Percentiles rank a stretch among this genome's conserved stretches.
These are phyloP conservation scores for Silene noctiflora DNA, from an alignment of 179 eudicot genomes.

Conservation along the genomic window DNA sequence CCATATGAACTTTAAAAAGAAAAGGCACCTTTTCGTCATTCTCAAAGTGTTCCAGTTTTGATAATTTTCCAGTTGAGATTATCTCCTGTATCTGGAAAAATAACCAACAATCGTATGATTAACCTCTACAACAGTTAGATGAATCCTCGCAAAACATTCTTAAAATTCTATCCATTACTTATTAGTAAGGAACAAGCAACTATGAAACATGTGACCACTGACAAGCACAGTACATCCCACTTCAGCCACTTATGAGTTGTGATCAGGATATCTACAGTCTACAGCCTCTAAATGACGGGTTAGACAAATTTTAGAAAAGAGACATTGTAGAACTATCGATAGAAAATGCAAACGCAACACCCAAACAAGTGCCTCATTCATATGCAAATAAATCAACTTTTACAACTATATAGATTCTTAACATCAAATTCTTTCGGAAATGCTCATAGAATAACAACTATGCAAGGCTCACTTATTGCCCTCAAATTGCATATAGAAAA, in stretches of 20 bases:
- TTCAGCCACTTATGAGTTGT: not conserved
- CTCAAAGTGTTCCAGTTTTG: conserved; percentile 95
- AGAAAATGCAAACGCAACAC: not conserved
- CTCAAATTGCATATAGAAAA: not conserved
- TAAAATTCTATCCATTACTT: not conserved
- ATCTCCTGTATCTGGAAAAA: conserved; percentile 84
- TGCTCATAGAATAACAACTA: not conserved
- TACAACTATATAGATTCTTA: not conserved
- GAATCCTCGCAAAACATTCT: not conserved
- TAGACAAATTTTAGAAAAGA: not conserved
- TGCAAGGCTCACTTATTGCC: not conserved
- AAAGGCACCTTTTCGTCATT: conserved; percentile 74
- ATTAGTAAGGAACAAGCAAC: not conserved
- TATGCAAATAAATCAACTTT: not conserved
- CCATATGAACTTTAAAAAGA: not conserved
- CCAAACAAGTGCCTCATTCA: not conserved
- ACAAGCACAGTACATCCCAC: not conserved
- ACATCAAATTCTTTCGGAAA: not conserved
- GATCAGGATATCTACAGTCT: not conserved
- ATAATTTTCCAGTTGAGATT: conserved; percentile 77
- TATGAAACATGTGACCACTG: not conserved
- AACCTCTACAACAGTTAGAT: not conserved
- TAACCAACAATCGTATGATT: not conserved
- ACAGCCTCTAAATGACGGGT: not conserved
- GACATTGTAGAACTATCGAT: not conserved